Base-by-base conservation (phyloP, 805 yeast genomes). In the Pichia exigua region DNA sequence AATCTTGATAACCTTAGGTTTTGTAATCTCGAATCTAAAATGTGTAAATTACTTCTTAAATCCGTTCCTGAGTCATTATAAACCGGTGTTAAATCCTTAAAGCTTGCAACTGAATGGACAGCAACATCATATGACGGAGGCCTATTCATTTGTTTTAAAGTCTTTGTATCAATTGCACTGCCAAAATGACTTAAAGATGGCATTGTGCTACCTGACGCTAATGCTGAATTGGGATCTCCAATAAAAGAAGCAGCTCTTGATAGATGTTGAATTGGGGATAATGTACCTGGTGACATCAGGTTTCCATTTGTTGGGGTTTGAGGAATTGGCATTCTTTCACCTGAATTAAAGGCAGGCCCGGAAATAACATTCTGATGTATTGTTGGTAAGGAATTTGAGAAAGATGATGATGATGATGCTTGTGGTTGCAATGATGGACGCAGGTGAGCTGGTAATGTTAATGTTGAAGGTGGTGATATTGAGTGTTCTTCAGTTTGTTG, bases 51-150 rank as follows among this genome's bases (percentile, higher is more conserved):
- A 44, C 65, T 57, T 11, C 39, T 43, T 21, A 57, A 35, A 30
- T 56, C 50, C 8, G 30, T 20, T 12, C 48, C 43, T 1, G 79
- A 72, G 2, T 73, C 74, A 55, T 71, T 74, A 65, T 89, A 90
- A 2, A 78, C 76, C 0, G 97, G 97, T 2, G 96, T 83, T 26
- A 84, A 67, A 48, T 77, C 80, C 21, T 72, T 76, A 3, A 71
- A 76, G 7, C 68, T 70, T 8, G 57, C 59, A 45, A 75, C 82
- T 2, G 78, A 66, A 59, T 77, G 78, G 65, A 90, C 67, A 0
- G 98, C 97, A 32, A 86, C 83, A 9, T 76, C 77, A 66, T 92
- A 92, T 0, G 96, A 82, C 0, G 98, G 98, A 8, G 92, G 96
- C 46, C 80, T 71, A 21, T 85, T 81, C 56, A 56, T 47, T 22